These are phyloP conservation scores for Penicillium thymicola DNA, from an alignment of 2,329 filamentous ascomycete genomes.

Conservation along the genomic window DNA sequence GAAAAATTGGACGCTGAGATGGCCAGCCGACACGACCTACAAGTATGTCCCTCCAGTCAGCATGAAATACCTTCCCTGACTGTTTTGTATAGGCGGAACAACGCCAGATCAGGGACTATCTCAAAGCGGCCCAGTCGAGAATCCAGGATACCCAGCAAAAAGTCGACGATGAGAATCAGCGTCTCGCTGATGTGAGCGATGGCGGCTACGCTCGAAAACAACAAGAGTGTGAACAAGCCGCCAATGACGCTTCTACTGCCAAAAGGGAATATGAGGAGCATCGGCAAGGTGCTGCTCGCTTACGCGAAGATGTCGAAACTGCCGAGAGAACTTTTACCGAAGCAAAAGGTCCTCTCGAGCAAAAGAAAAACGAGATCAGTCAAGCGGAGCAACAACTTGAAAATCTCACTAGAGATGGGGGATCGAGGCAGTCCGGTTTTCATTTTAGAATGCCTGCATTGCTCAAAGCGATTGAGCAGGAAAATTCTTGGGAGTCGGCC, in stretches of 20 bases:
- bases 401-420: conserved; percentile 55
- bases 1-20: conserved; percentile 54
- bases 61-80: neutral
- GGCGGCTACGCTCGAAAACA: conserved; percentile 63
- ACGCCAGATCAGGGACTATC: conserved; percentile 59
- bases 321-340: conserved; percentile 34
- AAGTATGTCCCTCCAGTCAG: conserved; percentile 31
- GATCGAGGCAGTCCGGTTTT: conserved; percentile 63
- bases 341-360: conserved; percentile 24
- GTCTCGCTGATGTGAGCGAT: conserved; percentile 66
- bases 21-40: conserved; percentile 53
- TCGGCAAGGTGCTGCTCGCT: conserved; percentile 28
- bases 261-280: conserved; percentile 44
- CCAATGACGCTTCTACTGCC: conserved; percentile 49
- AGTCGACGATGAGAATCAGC: conserved; percentile 49
- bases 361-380: conserved; percentile 55
- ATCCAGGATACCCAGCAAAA: conserved; percentile 44
- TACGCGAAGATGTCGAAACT: conserved; percentile 36
- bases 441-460: conserved; percentile 61
- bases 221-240: conserved; percentile 58
- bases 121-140: conserved; percentile 52
- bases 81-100: conserved; percentile 55
- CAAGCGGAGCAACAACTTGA: conserved; percentile 52
- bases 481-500: conserved; percentile 63
- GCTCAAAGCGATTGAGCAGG: conserved; percentile 65